Percentiles rank a stretch among this genome's conserved stretches.
These are phyloP conservation scores for Backusella australiensis DNA, from an alignment of 192 early-diverging fungal genomes.

Conservation along the genomic window DNA sequence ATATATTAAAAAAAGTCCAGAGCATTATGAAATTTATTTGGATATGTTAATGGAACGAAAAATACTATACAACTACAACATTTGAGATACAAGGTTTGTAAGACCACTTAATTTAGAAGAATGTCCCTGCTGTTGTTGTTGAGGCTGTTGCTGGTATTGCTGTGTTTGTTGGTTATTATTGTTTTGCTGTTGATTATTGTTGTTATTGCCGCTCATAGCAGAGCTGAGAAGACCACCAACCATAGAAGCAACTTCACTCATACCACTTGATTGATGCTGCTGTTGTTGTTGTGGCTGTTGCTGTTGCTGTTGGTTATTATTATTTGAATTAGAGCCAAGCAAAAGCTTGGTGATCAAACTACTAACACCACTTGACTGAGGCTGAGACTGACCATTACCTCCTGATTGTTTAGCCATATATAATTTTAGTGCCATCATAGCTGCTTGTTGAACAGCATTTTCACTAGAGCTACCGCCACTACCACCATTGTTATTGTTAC, in stretches of 20 bases:
- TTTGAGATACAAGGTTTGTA: background rate
- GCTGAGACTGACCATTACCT: background rate
- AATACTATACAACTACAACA: background rate
- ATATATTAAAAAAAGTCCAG: no score
- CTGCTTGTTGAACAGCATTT: constrained; percentile 23
- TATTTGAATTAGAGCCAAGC: constrained; percentile 7
- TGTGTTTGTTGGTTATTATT: constrained; percentile 1
- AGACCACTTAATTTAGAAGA: background rate
- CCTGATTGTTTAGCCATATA: constrained; percentile 30
- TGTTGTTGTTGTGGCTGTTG: constrained; percentile 5
- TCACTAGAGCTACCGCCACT: constrained; percentile 17
- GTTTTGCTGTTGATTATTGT: background rate
- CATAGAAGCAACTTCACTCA: constrained; percentile 4
- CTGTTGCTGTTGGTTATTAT: background rate
- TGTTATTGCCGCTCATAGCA: background rate
- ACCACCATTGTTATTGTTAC: background rate
- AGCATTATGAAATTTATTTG: no score
- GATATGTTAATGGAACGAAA: no score
- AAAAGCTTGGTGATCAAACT: constrained; percentile 25
- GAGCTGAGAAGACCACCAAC: constrained; percentile 5
- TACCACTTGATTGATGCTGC: background rate
- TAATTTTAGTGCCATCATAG: constrained; percentile 34
- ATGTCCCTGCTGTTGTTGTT: background rate
- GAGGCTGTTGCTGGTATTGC: background rate
- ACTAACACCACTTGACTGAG: background rate